A percentile compares a stretch with the other conserved stretches of the same genome.
Evolutionary conservation across 192 early-diverging fungal species (phyloP).

Genomic region (Pilaira anomala): DNA sequence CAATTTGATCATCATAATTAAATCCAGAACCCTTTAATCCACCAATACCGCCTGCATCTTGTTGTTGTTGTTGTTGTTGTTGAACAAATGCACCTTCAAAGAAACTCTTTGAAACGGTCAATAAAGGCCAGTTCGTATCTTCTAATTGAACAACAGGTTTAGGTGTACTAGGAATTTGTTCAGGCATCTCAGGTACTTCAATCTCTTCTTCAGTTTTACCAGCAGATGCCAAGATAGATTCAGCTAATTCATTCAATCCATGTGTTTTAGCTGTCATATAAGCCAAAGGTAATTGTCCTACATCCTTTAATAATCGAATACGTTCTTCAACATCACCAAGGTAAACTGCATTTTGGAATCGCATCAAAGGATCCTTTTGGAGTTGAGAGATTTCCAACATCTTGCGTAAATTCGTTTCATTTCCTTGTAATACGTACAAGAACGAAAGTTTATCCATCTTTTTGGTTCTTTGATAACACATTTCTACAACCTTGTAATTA

Average conservation of each 20-base stretch:
- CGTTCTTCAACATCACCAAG: conserved; percentile 93
- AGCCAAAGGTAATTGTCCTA: conserved; percentile 87
- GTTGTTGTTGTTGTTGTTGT: conserved; percentile 36
- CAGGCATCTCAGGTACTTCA: conserved; percentile 37
- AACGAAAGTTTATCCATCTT: conserved; percentile 94
- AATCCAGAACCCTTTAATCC: conserved; percentile 39
- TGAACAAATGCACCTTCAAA: conserved; percentile 77
- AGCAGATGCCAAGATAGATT: conserved; percentile 71
- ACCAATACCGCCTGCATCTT: not conserved
- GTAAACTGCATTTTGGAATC: conserved; percentile 90
- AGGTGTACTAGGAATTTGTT: conserved; percentile 62
- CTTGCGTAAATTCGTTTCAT: conserved; percentile 85
- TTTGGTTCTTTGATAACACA: conserved; percentile 87
- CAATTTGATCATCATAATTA: conserved; percentile 47
- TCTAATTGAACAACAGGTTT: conserved; percentile 67
- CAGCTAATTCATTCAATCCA: conserved; percentile 83
- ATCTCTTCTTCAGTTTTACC: conserved; percentile 66
- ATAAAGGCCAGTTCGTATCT: conserved; percentile 91
- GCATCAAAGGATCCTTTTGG: conserved; percentile 80
- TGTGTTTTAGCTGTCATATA: conserved; percentile 91
- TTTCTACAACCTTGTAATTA: conserved; percentile 85
- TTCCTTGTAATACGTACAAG: conserved; percentile 92
- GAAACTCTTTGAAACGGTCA: conserved; percentile 79
- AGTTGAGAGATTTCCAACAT: conserved; percentile 94
- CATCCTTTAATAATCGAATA: conserved; percentile 74